Percentiles rank a stretch among this genome's conserved stretches.
phyloP scores from a whole-genome alignment of 345 rosid species.

The Tarenaya hassleriana region DNA sequence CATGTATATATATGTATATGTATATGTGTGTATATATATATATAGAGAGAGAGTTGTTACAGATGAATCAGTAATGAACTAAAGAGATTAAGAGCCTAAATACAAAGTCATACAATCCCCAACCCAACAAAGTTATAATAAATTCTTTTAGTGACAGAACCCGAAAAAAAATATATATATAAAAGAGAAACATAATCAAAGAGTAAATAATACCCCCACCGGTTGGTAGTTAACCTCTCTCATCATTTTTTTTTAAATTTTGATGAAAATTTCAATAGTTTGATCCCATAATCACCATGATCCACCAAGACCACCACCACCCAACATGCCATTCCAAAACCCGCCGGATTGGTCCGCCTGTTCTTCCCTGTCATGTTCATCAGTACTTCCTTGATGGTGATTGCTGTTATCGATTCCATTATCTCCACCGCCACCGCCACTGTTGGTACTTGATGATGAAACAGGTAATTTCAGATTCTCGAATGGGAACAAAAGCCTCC shows the following conservation, averaged over 20 bases:
- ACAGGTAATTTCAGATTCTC: neutral
- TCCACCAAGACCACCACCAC: conserved; percentile 22
- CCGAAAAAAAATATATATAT: neutral
- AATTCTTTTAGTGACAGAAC: neutral
- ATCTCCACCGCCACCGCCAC: neutral
- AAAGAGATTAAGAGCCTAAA: conserved; percentile 13
- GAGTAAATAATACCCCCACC: no score
- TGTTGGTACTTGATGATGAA: neutral
- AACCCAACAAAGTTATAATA: conserved; percentile 20
- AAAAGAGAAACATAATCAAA: conserved; percentile 19
- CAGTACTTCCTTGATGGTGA: conserved; percentile 2
- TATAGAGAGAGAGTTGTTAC: no score
- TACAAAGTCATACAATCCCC: conserved; percentile 20
- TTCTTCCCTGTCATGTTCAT: conserved; percentile 18
- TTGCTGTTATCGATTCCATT: conserved; percentile 1
- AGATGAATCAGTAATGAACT: conserved; percentile 17
- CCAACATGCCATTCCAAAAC: conserved; percentile 30
- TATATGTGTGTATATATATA: no score
- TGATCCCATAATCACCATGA: conserved; percentile 24
- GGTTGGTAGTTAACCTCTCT: conserved; percentile 9
- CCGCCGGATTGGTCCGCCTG: conserved; percentile 25
- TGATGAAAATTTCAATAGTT: conserved; percentile 19
- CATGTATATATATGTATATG: neutral
- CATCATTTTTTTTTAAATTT: conserved; percentile 17
- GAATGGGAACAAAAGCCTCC: neutral